phyloP scores from a whole-genome alignment of 345 rosid species.

The Sonneratia caseolaris region DNA sequence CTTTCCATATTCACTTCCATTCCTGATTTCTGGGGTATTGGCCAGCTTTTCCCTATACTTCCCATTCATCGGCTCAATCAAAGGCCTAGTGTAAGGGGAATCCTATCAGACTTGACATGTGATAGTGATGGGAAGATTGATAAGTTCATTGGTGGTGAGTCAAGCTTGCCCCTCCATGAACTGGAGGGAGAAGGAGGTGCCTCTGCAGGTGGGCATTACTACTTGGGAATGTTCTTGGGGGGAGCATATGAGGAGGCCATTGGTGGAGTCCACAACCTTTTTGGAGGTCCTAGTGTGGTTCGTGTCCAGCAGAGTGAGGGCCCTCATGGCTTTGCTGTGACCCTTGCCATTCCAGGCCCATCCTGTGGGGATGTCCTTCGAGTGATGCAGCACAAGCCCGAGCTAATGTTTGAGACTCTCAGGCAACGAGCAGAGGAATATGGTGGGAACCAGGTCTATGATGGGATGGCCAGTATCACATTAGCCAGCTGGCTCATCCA shows the following conservation, averaged over 20 bases:
- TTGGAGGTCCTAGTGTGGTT: constrained; percentile 85
- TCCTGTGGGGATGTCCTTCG: constrained; percentile 85
- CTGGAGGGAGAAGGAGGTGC: constrained; percentile 23
- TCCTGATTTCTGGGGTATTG: constrained; percentile 95
- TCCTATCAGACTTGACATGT: constrained; percentile 82
- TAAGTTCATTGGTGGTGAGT: constrained; percentile 77
- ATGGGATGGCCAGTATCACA: constrained; percentile 22
- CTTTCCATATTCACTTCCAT: constrained; percentile 86
- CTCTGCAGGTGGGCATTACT: constrained; percentile 38
- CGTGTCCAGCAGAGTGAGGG: constrained; percentile 82
- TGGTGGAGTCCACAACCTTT: constrained; percentile 90
- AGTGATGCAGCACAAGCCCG: constrained; percentile 89
- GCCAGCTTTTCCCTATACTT: constrained; percentile 78
- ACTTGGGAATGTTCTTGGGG: constrained; percentile 89
- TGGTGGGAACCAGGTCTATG: constrained; percentile 20
- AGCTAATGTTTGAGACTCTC: constrained; percentile 81
- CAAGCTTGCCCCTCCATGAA: constrained; percentile 81
- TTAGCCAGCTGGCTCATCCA: constrained; percentile 46
- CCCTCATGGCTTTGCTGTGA: constrained; percentile 81
- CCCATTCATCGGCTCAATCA: constrained; percentile 77
- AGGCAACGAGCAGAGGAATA: constrained; percentile 76
- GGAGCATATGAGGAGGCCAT: constrained; percentile 99
- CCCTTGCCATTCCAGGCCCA: constrained; percentile 68
- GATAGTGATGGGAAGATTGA: constrained; percentile 94
- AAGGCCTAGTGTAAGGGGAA: constrained; percentile 57